Evolutionary conservation across 2,329 filamentous ascomycete species (phyloP).

Genomic region (Trichophyton benhamiae): DNA sequence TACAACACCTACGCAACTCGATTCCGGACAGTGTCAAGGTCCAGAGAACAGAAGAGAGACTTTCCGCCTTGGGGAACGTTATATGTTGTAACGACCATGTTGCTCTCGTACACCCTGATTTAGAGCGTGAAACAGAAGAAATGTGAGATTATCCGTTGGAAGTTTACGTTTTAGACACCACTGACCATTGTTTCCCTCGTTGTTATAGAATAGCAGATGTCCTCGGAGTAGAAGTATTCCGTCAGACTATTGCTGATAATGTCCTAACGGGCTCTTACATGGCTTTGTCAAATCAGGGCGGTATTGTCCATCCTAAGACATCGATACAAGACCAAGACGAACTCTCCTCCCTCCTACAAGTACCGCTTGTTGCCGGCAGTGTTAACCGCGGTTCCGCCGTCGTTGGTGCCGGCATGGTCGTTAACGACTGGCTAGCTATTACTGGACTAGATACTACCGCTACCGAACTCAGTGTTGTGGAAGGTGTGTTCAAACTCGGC

Average conservation of each 20-base stretch:
- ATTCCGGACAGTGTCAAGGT: conserved; percentile 87
- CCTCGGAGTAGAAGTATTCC: conserved; percentile 48
- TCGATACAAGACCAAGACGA: conserved; percentile 97
- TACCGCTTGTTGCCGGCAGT: conserved; percentile 85
- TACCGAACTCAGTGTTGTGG: conserved; percentile 92
- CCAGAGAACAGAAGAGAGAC: conserved; percentile 91
- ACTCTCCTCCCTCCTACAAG: conserved; percentile 81
- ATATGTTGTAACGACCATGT: conserved; percentile 96
- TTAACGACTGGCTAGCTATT: conserved; percentile 95
- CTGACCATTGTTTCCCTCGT: neutral
- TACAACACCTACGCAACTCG: conserved; percentile 91
- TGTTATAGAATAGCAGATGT: conserved; percentile 64
- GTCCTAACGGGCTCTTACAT: conserved; percentile 95
- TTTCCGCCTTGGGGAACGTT: conserved; percentile 91
- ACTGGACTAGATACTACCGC: conserved; percentile 89
- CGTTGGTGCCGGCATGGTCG: conserved; percentile 92
- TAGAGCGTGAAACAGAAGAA: conserved; percentile 96
- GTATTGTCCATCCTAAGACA: conserved; percentile 94
- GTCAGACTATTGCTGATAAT: conserved; percentile 92
- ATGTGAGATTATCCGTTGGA: conserved; percentile 39
- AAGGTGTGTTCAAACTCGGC: conserved; percentile 88
- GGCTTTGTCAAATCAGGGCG: conserved; percentile 88
- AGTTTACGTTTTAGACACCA: neutral
- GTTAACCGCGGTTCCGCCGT: conserved; percentile 89
- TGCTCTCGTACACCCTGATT: conserved; percentile 85